Evolutionary conservation across 2,329 filamentous ascomycete genomes (phyloP), one percentile per base, ranked within the genome.

Genomic region (Botryotinia globosa): DNA sequence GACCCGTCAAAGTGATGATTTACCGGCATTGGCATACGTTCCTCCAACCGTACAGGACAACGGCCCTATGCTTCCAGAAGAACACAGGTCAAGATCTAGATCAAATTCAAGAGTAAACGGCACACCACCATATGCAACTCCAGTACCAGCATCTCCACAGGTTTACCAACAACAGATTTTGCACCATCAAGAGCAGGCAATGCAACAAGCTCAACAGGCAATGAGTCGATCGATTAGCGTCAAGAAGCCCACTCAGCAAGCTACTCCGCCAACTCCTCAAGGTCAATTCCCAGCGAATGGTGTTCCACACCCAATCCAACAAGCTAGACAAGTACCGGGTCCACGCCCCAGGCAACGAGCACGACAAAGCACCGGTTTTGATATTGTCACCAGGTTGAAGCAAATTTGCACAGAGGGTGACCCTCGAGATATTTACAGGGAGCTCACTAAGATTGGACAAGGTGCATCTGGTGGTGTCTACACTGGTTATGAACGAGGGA

Each of bases 401-500:
- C 89, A 92, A 45, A 98, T 99, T 76, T 98, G 96, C 82, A 94
- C 91, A 34, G 90, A 94, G 70, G 93, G 92, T 65, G 95, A 99
- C 80, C 96, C 96, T 5, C 93, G 93, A 39, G 90, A 92, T 71
- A 91, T 95, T 76, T 99, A 97, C 83, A 89, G 91, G 72, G 91
- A 91, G 73, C 89, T 98, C 77, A 94, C 90, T 80, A 98, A 98
- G 85, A 98, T 99, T 81, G 96, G 96, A 0, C 96, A 99, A 83
- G 96, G 96, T 82, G 96, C 96, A 54, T 98, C 95, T 14, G 96
- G 96, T 77, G 96, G 96, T 74, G 96, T 99, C 1, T 99, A 90
- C 80, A 97, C 94, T 0, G 96, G 95, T 5, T 93, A 95, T 80
- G 93, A 98, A 82, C 87, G 90, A 76, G 91, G 89, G 72, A 92